These are phyloP conservation scores for Blastomyces percursus DNA, from an alignment of 2,329 filamentous ascomycete species.

Conservation along the genomic window DNA sequence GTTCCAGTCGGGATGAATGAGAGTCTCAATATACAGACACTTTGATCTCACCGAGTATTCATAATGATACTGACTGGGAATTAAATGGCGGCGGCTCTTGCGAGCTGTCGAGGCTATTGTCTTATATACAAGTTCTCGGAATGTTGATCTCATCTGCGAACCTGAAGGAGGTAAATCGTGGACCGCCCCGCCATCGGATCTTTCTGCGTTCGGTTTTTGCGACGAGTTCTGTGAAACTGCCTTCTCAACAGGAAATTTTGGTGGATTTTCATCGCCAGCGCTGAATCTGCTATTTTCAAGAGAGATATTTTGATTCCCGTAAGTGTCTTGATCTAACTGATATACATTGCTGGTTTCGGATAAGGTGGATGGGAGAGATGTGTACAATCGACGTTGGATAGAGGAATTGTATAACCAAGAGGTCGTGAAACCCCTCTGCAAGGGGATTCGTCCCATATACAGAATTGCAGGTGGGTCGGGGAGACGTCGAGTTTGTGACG, in stretches of 20 bases:
- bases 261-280: neutral
- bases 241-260: neutral
- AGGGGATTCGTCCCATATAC: neutral
- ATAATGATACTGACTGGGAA: neutral
- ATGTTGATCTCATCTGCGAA: neutral
- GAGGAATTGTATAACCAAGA: neutral
- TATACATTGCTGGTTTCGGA: neutral
- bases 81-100: neutral
- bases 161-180: neutral
- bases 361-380: neutral
- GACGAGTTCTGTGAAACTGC: neutral
- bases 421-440: neutral
- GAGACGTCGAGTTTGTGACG: neutral
- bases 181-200: neutral
- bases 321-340: neutral
- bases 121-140: neutral
- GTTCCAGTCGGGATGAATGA: slow-evolving; percentile 11
- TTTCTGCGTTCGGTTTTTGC: neutral
- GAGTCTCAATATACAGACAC: slow-evolving; percentile 21
- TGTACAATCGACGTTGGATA: neutral
- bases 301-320: neutral
- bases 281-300: neutral
- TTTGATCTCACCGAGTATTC: neutral
- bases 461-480: neutral
- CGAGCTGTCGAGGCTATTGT: neutral